phyloP scores from a whole-genome alignment of 73 alveolate species.

The Paramecium primaurelia region DNA sequence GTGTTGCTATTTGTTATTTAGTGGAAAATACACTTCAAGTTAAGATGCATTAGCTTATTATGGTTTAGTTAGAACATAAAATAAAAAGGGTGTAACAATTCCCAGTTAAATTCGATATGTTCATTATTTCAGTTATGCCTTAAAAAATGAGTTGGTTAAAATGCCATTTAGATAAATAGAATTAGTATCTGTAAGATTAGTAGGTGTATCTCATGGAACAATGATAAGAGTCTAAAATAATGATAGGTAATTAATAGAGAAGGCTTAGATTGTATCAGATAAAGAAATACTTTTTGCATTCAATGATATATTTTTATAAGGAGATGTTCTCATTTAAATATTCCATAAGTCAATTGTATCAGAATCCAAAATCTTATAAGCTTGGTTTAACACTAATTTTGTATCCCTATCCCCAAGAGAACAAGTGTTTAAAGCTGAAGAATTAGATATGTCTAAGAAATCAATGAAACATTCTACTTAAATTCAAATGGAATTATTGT shows the following conservation, averaged over 20 bases:
- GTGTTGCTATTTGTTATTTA: conserved; percentile 86
- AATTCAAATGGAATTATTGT: not conserved
- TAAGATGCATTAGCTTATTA: conserved; percentile 88
- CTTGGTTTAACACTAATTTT: conserved; percentile 54
- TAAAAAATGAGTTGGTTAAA: not conserved
- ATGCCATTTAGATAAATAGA: not conserved
- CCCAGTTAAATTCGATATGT: conserved; percentile 61
- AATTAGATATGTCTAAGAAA: not conserved
- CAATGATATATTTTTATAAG: not conserved
- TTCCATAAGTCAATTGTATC: conserved; percentile 37
- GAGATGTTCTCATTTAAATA: conserved; percentile 50
- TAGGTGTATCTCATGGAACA: conserved; percentile 46
- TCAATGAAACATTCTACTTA: not conserved
- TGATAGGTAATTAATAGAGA: not conserved
- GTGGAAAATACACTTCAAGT: conserved; percentile 73
- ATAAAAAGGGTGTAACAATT: conserved; percentile 62
- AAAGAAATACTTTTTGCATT: not conserved
- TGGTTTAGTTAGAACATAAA: conserved; percentile 85
- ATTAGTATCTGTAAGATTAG: not conserved
- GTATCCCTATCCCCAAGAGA: not conserved
- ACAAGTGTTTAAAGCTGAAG: not conserved
- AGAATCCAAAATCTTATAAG: conserved; percentile 19
- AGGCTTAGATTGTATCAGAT: not conserved
- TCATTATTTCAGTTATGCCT: conserved; percentile 48
- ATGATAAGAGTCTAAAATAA: conserved; percentile 2